These are phyloP conservation scores for Naganishia sp. DNA, from an alignment of 1,284 basidiomycete genomes.

Conservation along the genomic window DNA sequence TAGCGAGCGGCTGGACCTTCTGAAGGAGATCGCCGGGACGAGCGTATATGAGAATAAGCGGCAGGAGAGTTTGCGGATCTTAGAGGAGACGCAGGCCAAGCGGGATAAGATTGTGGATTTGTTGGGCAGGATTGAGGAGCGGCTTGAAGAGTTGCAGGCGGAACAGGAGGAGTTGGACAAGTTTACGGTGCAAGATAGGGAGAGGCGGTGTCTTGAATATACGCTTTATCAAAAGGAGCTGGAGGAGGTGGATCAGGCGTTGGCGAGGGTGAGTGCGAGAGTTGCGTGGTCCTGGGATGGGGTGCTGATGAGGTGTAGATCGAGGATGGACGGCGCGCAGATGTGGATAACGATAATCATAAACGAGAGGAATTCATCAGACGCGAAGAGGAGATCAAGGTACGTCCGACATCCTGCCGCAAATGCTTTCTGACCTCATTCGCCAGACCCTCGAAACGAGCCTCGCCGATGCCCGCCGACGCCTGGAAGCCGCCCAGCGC, in stretches of 20 bases:
- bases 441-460: slow-evolving; percentile 69
- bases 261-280: slow-evolving; percentile 64
- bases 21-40: slow-evolving; percentile 98
- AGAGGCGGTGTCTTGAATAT: slow-evolving; percentile 92
- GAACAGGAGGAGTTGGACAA: slow-evolving; percentile 98
- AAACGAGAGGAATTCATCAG: slow-evolving; percentile 77
- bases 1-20: slow-evolving; percentile 82
- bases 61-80: slow-evolving; percentile 87
- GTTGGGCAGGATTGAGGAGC: slow-evolving; percentile 85
- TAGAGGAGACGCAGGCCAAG: slow-evolving; percentile 90
- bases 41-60: slow-evolving; percentile 97
- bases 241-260: slow-evolving; percentile 77
- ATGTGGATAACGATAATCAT: slow-evolving; percentile 79
- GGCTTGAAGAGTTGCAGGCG: slow-evolving; percentile 86
- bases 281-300: not conserved
- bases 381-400: slow-evolving; percentile 79
- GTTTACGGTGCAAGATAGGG: slow-evolving; percentile 93
- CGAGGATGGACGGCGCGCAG: slow-evolving; percentile 70
- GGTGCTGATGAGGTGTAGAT: slow-evolving; percentile 48
- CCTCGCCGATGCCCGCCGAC: slow-evolving; percentile 70
- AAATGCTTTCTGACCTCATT: not conserved
- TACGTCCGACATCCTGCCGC: slow-evolving; percentile 55
- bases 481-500: slow-evolving; percentile 64
- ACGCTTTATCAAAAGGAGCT: slow-evolving; percentile 88
- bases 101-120: slow-evolving; percentile 87